Base-by-base conservation (phyloP, 2,329 filamentous ascomycete genomes). In the Mycogone perniciosa region DNA sequence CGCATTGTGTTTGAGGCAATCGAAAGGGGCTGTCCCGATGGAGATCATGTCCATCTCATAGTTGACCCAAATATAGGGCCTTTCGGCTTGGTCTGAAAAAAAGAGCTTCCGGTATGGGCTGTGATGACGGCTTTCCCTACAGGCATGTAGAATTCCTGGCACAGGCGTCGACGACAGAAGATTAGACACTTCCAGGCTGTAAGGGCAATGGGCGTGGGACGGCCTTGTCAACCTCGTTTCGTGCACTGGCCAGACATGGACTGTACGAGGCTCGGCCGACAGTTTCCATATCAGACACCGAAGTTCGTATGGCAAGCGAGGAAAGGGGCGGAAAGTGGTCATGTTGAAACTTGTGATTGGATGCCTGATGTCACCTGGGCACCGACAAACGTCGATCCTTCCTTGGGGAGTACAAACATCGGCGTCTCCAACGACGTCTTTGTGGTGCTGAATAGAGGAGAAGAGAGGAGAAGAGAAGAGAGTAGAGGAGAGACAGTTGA, bases 31-130 rank as follows among this genome's bases (percentile, higher is more conserved):
- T 39, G 50, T 26, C 47, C 38, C 26, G 27, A 54, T 8, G 37
- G 11, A 48, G 42, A 58, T 51, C 52, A 56, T 55, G 44, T 58
- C 56, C 37, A 26, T 33, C 9, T 56, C 27, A 38, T 56, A 58
- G 41, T 58, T 52, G 31, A 56, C 46, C 56, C 50, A 57, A 20
- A 51, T 42, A 38, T 57, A 54, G 6, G 50, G 50, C 31, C 43
- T 2, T 44, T 54, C 50, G 11, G 35, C 37, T 6, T 44, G 48
- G 42, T 31, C 26, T 10, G 45, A 45, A 7, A 50, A 40, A 7
- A 54, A 54, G 34, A 48, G 39, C 33, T 51, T 45, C 45, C 34
- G 50, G 30, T 52, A 54, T 11, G 42, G 49, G 7, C 44, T 45
- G 29, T 20, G 38, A 29, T 29, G 40, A 35, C 52, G 44, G 11